Percentiles rank a stretch among this genome's conserved stretches.
Evolutionary conservation across 345 rosid genomes (phyloP).

Genomic region (Citrus reticulata): DNA sequence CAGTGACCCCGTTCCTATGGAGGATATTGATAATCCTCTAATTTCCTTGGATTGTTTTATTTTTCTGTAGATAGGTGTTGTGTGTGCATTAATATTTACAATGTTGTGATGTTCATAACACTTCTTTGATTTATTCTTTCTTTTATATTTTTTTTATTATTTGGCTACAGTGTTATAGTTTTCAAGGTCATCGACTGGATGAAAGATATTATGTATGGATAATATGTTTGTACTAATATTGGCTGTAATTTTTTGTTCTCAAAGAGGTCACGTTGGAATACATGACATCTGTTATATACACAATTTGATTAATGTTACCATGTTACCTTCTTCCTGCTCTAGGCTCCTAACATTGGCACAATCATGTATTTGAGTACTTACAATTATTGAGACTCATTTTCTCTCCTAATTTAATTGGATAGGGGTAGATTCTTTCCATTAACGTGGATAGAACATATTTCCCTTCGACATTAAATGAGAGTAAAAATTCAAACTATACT

Average conservation of each 20-base stretch:
- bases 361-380: too few species aligned
- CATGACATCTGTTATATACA: background rate
- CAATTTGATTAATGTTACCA: background rate
- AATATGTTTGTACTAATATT: background rate
- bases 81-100: constrained; percentile 3
- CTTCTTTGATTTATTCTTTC: background rate
- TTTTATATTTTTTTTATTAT: background rate
- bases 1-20: constrained; percentile 28
- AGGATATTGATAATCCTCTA: constrained; percentile 68
- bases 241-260: background rate
- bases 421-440: too few species aligned
- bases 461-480: too few species aligned
- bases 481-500: too few species aligned
- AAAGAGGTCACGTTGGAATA: background rate
- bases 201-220: background rate
- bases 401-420: too few species aligned
- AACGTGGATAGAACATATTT: too few species aligned
- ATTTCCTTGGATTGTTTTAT: constrained; percentile 93
- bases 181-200: background rate
- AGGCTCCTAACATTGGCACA: too few species aligned
- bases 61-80: constrained; percentile 45
- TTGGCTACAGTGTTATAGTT: background rate
- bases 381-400: too few species aligned
- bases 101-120: constrained; percentile 5
- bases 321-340: background rate